Base-by-base conservation (phyloP, 805 yeast species). In the Vanderwaltozyma tropicalis region DNA sequence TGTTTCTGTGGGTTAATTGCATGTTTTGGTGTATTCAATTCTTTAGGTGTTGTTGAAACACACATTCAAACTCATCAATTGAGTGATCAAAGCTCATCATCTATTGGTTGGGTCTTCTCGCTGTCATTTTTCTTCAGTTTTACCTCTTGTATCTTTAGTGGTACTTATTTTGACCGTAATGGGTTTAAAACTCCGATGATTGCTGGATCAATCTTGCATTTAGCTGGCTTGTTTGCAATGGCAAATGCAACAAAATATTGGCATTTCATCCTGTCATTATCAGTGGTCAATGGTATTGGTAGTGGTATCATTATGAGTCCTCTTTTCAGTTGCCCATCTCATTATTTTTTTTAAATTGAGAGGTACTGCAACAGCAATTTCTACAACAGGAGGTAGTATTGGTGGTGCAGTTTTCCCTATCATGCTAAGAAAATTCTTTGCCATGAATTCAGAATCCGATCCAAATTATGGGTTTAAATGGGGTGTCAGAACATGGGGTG, bases 41-140 rank as follows among this genome's bases (percentile, higher is more conserved):
- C 78, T 2, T 62, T 71, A 28, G 85, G 86, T 45, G 80, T 76
- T 4, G 66, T 79, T 28, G 78, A 79, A 55, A 68, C 79, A 0
- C 75, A 77, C 45, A 64, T 79, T 9, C 66, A 74, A 8, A 60
- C 58, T 11, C 70, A 78, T 53, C 84, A 78, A 52, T 56, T 79
- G 42, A 59, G 60, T 1, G 47, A 66, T 31, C 57, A 62, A 5
- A 53, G 66, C 5, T 62, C 73, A 1, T 66, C 79, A 2, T 57
- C 71, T 1, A 64, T 76, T 5, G 70, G 81, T 4, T 76, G 85
- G 84, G 69, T 79, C 22, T 79, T 79, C 46, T 76, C 85, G 1
- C 54, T 78, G 20, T 72, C 67, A 52, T 54, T 71, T 40, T 67
- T 72, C 24, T 52, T 76, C 21, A 61, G 71, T 10, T 74, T 70